phyloP scores from a whole-genome alignment of 164 flowering plant species.

The Berberis vulgaris region DNA sequence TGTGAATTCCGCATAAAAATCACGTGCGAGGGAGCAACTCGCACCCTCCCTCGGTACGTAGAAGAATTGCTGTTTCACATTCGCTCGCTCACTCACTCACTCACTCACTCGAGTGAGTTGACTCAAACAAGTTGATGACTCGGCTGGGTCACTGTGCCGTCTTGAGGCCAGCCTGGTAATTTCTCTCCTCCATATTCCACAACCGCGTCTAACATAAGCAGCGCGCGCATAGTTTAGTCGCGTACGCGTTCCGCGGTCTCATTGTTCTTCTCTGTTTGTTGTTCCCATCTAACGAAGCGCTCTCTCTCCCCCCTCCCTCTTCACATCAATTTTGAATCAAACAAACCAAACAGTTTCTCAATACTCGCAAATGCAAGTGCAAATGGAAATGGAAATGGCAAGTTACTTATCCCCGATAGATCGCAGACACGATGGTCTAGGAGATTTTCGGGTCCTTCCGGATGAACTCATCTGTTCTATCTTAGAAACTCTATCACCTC shows the following conservation, averaged over 20 bases:
- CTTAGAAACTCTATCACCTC: slow-evolving; percentile 43
- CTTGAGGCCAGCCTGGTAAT: no score
- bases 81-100: no score
- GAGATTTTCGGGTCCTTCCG: slow-evolving; percentile 54
- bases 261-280: not conserved
- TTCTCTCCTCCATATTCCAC: no score
- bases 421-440: slow-evolving; percentile 72
- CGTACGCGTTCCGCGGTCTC: slow-evolving; percentile 6
- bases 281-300: not conserved
- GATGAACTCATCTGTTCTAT: slow-evolving; percentile 60
- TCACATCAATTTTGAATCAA: not conserved
- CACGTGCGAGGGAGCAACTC: no score
- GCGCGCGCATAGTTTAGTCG: not conserved
- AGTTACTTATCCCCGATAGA: slow-evolving; percentile 20
- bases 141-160: no score
- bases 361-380: not conserved
- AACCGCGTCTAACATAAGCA: not conserved
- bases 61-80: no score
- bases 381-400: slow-evolving; percentile 17
- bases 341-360: not conserved
- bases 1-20: no score
- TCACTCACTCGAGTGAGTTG: no score
- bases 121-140: no score
- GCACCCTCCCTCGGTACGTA: no score
- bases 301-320: not conserved